Conservation (phyloP, 2,329 filamentous ascomycete species). For the Aureobasidium sp. region DNA sequence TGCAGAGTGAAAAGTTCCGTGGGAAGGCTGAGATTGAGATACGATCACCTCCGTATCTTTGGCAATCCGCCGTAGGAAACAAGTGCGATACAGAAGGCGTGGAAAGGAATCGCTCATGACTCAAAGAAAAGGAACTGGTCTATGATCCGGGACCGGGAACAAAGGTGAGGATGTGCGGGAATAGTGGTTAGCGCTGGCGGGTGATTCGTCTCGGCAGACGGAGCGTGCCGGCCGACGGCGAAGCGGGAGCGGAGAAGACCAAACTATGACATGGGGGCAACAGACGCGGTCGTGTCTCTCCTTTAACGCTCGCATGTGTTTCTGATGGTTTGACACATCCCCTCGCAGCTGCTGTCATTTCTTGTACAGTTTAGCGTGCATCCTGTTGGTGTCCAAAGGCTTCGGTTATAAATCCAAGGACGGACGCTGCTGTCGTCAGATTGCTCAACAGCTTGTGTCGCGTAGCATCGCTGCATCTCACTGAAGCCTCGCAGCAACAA, state of each 20-base stretch:
- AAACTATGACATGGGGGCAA: background rate
- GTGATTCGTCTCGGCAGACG: background rate
- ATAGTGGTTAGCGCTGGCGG: background rate
- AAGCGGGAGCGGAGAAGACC: background rate
- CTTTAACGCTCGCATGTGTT: background rate
- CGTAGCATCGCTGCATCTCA: background rate
- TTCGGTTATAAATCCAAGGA: too few species aligned
- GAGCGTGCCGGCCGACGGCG: background rate
- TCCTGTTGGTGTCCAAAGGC: background rate
- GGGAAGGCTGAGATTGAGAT: background rate
- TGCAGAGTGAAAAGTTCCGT: background rate
- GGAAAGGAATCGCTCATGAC: too few species aligned
- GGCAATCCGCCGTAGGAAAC: background rate
- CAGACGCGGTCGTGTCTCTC: background rate
- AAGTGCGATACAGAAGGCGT: background rate
- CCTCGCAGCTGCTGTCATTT: background rate
- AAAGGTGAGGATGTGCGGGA: background rate
- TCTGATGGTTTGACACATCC: background rate
- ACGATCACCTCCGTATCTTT: background rate
- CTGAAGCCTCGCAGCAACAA: background rate
- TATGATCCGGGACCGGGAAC: background rate
- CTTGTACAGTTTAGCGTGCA: background rate
- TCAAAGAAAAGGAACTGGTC: too few species aligned
- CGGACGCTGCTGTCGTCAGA: background rate
- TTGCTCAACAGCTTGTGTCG: background rate